phyloP scores from a whole-genome alignment of 2,329 filamentous ascomycete genomes.

The Pestalotiopsis sp. region DNA sequence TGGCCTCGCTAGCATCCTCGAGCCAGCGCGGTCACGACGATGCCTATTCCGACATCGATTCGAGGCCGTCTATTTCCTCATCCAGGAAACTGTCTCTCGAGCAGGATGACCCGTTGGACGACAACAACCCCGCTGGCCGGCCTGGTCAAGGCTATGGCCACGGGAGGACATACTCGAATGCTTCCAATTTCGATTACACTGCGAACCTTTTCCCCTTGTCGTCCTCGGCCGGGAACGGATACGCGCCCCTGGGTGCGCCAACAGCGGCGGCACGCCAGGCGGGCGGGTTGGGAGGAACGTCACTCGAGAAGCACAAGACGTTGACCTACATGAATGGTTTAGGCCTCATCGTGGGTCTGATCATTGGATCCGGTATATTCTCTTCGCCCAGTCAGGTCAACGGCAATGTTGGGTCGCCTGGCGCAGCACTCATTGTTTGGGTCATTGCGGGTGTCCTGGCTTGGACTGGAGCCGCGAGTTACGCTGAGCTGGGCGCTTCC shows the following conservation, averaged over 20 bases:
- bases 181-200: conserved; percentile 94
- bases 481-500: conserved; percentile 91
- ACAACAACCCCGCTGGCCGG: conserved; percentile 51
- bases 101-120: conserved; percentile 77
- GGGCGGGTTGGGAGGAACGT: conserved; percentile 68
- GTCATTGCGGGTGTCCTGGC: conserved; percentile 85
- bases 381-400: conserved; percentile 93
- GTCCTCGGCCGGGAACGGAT: conserved; percentile 70
- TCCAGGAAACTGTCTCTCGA: conserved; percentile 88
- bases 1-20: conserved; percentile 89
- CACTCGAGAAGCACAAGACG: conserved; percentile 92
- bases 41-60: conserved; percentile 66
- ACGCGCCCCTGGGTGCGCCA: conserved; percentile 82
- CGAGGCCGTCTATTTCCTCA: conserved; percentile 85
- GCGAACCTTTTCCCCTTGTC: conserved; percentile 89
- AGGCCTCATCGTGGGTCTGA: conserved; percentile 85
- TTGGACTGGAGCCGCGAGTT: conserved; percentile 94
- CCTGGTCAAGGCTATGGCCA: conserved; percentile 44
- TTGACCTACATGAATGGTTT: conserved; percentile 93
- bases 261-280: conserved; percentile 51
- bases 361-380: conserved; percentile 96
- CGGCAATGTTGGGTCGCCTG: conserved; percentile 85
- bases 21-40: conserved; percentile 60
- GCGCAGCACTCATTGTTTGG: conserved; percentile 90
- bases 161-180: conserved; percentile 80